Evolutionary conservation across 176 grass and related monocot species (phyloP).

Genomic region (Avena sativa): DNA sequence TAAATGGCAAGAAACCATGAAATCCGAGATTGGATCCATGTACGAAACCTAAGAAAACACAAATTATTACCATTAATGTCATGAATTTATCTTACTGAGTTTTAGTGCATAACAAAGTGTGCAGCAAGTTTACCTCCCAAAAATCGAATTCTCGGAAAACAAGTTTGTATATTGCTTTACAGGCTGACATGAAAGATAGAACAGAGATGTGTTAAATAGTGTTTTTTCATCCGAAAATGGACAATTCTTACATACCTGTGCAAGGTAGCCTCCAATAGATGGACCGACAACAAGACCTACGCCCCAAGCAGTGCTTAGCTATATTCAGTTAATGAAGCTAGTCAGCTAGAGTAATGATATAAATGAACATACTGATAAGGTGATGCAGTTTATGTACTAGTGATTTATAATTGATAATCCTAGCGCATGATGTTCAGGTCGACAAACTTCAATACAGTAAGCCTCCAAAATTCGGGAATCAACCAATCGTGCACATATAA

Average conservation of each 20-base stretch:
- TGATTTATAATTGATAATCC: slow-evolving; percentile 66
- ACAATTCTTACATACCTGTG: slow-evolving; percentile 48
- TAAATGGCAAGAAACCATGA: too few species aligned
- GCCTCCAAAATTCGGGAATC: slow-evolving; percentile 46
- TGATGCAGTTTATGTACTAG: background rate
- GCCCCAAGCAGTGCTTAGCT: slow-evolving; percentile 61
- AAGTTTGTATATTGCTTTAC: slow-evolving; percentile 75
- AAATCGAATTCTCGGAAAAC: slow-evolving; percentile 58
- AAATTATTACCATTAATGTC: background rate
- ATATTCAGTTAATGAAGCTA: background rate
- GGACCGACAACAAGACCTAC: slow-evolving; percentile 79
- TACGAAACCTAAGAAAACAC: slow-evolving; percentile 61
- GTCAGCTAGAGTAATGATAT: background rate
- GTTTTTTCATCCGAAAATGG: background rate
- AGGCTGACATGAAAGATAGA: slow-evolving; percentile 44
- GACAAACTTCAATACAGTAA: slow-evolving; percentile 77
- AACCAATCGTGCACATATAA: background rate
- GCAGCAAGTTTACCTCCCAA: slow-evolving; percentile 56
- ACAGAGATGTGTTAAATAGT: background rate
- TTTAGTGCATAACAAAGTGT: slow-evolving; percentile 21
- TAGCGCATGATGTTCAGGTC: slow-evolving; percentile 67
- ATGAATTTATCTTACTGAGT: background rate
- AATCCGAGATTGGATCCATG: too few species aligned
- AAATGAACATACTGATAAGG: background rate
- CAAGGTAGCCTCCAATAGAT: slow-evolving; percentile 79